These are phyloP conservation scores for Penicillium canariense DNA, from an alignment of 495 filamentous ascomycete genomes.

Conservation along the genomic window DNA sequence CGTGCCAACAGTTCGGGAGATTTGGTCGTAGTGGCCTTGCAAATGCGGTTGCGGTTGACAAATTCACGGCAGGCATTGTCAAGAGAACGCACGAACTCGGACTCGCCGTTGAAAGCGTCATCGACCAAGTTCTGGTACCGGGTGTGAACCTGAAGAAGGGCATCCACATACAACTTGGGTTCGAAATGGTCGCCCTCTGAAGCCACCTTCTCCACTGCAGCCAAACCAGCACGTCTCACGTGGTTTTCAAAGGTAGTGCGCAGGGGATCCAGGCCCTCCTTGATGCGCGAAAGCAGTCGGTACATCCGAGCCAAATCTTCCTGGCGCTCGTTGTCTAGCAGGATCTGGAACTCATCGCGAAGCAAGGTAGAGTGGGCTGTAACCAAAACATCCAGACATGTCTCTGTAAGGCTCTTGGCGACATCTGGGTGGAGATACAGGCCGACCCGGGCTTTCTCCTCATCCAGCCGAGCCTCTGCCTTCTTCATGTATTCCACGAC, in stretches of 20 bases:
- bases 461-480: constrained; percentile 83
- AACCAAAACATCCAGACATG: constrained; percentile 86
- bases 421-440: constrained; percentile 93
- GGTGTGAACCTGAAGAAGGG: constrained; percentile 88
- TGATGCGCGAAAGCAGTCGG: constrained; percentile 82
- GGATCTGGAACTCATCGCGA: constrained; percentile 91
- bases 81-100: constrained; percentile 93
- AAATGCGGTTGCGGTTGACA: constrained; percentile 94
- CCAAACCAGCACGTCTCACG: constrained; percentile 81
- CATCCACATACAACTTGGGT: constrained; percentile 94
- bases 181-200: constrained; percentile 87
- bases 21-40: constrained; percentile 85
- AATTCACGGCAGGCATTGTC: constrained; percentile 98
- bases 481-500: constrained; percentile 99
- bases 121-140: constrained; percentile 90
- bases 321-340: constrained; percentile 93
- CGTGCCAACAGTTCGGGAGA: constrained; percentile 94
- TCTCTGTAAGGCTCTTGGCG: constrained; percentile 74
- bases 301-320: constrained; percentile 98
- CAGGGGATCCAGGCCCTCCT: constrained; percentile 88
- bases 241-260: constrained; percentile 88
- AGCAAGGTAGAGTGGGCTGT: constrained; percentile 78
- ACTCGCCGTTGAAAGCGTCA: constrained; percentile 89
- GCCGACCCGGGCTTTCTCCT: constrained; percentile 92
- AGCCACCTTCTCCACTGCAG: constrained; percentile 88